Evolutionary conservation across 495 filamentous ascomycete genomes (phyloP), one percentile per base, ranked within the genome.

Genomic region (Thozetella sp.): DNA sequence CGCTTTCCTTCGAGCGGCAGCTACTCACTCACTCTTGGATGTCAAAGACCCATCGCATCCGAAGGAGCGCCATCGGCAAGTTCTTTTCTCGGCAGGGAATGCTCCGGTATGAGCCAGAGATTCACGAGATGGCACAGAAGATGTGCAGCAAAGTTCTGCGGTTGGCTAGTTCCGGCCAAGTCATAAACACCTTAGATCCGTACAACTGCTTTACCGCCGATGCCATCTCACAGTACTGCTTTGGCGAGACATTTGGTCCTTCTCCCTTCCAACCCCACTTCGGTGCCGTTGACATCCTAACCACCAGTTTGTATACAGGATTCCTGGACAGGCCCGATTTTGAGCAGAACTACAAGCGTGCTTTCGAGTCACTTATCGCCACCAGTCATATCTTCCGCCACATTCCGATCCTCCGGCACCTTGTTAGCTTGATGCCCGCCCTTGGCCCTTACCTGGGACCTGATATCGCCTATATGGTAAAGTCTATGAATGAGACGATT

Each of bases 51-150:
- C 76, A 80, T 60, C 63, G 65, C 0, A 57, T 65, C 19, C 57
- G 74, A 48, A 67, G 72, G 9, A 63, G 62, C 19, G 64, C 74
- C 6, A 54, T 79, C 27, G 73, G 65, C 63, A 71, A 68, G 10
- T 78, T 74, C 58, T 80, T 80, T 61, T 85, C 81, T 11, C 85
- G 78, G 30, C 63, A 62, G 15, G 74, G 75, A 22, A 68, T 85
- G 13, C 34, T 55, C 0, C 62, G 60, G 12, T 58, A 86, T 1
- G 75, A 82, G 37, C 78, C 78, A 2, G 60, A 76, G 3, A 76
- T 88, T 3, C 65, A 78, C 22, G 71, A 74, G 0, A 70, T 76
- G 13, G 67, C 83, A 0, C 66, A 76, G n/a, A 67, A 73, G 25
- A 65, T 86, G 0, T 62, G 75, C 17, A 43, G 27, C 2, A 63